Evolutionary conservation across 306 rosid species (phyloP), one percentile per base, ranked within the genome.

Genomic region (Gastrolobium bilobum): DNA sequence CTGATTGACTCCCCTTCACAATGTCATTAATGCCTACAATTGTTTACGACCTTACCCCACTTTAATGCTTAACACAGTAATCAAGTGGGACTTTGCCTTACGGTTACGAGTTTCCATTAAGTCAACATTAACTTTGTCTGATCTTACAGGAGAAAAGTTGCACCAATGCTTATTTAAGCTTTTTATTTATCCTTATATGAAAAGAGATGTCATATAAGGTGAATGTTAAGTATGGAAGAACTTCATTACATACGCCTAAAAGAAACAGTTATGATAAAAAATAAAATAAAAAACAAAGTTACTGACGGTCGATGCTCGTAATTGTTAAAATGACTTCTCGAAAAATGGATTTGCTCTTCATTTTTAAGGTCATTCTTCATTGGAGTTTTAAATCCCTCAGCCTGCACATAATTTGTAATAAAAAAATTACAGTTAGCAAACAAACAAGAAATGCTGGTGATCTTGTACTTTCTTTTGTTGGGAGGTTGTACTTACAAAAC

Each of bases 331-430:
- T 48, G 59, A 75, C 59, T 79, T 79, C 64, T 59, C 7, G n/a
- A 53, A 62, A 82, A 38, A 37, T 77, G 64, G 58, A 48, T 57
- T 63, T 35, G 7, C 40, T 65, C 83, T 70, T 69, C 40, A 4
- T 44, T 67, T 56, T 37, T 57, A 52, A 54, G 65, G 47, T 39
- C 75, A 20, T 65, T 81, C 83, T 79, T 82, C 85, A 35, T 65
- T 68, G 39, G 79, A 86, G 83, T 71, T 82, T 73, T 76, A 78
- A 59, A 63, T 78, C 60, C 84, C 76, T 88, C 80, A 82, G 71
- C 86, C 92, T 89, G 89, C 59, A 77, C 52, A 68, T 50, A 50
- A 71, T 43, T 48, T 74, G 56, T 11, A 26, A 46, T 67, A 58
- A 75, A 65, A 66, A 57, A 44, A 37, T 26, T 9, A 30, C 26